Conservation (phyloP, 1,139 yeast genomes). For the Yamadazyma dendronema region DNA sequence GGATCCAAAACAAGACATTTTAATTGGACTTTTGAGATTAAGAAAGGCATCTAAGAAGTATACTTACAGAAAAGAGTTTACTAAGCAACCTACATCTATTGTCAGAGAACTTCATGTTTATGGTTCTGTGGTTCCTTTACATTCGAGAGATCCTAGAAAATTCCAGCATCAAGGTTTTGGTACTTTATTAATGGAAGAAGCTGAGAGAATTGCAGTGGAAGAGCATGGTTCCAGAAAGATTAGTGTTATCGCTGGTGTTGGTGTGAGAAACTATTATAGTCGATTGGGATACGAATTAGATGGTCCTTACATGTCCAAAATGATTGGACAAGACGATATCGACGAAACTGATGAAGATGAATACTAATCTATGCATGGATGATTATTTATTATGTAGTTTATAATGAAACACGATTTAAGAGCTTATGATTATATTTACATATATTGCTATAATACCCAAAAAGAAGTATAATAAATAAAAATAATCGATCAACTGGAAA, state of each 20-base stretch:
- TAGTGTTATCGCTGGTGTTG: slow-evolving; percentile 95
- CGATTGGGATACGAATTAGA: slow-evolving; percentile 88
- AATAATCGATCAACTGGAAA: background rate
- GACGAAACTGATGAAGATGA: slow-evolving; percentile 11
- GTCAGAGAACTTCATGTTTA: slow-evolving; percentile 96
- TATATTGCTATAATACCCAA: too few relatives aligned
- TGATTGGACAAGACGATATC: slow-evolving; percentile 14
- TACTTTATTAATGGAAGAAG: slow-evolving; percentile 95
- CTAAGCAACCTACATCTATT: slow-evolving; percentile 79
- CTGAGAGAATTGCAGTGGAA: slow-evolving; percentile 90
- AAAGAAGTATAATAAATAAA: background rate
- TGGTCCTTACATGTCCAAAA: slow-evolving; percentile 94
- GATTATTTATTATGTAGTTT: slow-evolving; percentile 3
- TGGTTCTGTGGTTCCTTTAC: slow-evolving; percentile 96
- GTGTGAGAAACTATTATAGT: slow-evolving; percentile 93
- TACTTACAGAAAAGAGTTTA: slow-evolving; percentile 88
- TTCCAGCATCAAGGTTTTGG: slow-evolving; percentile 99
- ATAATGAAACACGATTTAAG: background rate
- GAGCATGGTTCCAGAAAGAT: slow-evolving; percentile 93
- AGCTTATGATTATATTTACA: too few relatives aligned
- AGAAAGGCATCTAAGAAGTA: slow-evolving; percentile 87
- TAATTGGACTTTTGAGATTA: slow-evolving; percentile 84
- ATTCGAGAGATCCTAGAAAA: slow-evolving; percentile 95
- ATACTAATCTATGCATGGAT: slow-evolving; percentile 3
- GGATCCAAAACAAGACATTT: slow-evolving; percentile 94